Percentiles rank a stretch among this genome's conserved stretches.
Conservation (phyloP, 495 filamentous ascomycete species). For the Neurospora sp. region DNA sequence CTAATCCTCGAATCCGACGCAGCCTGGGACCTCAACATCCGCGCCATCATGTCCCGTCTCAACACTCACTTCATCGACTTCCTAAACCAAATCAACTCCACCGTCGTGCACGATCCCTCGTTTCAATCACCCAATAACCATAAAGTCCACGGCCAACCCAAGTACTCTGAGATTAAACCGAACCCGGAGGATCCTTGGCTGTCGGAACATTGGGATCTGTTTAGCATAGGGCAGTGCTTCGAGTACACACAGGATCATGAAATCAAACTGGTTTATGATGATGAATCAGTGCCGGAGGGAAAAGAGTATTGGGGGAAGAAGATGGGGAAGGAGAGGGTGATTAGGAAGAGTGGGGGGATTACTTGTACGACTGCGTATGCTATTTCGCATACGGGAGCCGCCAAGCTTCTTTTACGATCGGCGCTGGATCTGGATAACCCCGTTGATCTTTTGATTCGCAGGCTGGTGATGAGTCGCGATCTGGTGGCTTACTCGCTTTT, state of each 20-base stretch:
- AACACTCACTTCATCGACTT: constrained; percentile 13
- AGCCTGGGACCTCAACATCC: constrained; percentile 13
- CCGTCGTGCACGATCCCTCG: constrained; percentile 8
- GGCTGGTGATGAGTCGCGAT: constrained; percentile 2
- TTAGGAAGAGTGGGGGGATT: constrained; percentile 11
- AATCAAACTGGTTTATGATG: constrained; percentile 4
- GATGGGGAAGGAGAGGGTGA: constrained; percentile 9
- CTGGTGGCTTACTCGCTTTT: constrained; percentile 10
- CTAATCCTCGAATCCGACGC: constrained; percentile 17
- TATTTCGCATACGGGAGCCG: constrained; percentile 12
- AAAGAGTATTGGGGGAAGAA: constrained; percentile 5
- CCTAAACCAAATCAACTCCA: constrained; percentile 11
- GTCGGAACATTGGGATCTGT: constrained; percentile 13
- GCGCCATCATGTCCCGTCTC: constrained; percentile 9
- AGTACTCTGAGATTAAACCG: background rate
- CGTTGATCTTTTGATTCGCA: constrained; percentile 9
- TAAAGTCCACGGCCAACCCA: background rate
- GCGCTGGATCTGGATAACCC: constrained; percentile 13
- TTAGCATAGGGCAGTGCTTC: constrained; percentile 12
- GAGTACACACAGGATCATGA: constrained; percentile 7
- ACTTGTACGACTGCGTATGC: constrained; percentile 13
- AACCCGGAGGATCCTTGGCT: constrained; percentile 15
- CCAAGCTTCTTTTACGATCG: no score
- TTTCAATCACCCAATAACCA: constrained; percentile 3
- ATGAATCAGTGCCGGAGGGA: constrained; percentile 1